Evolutionary conservation across 2,329 filamentous ascomycete species (phyloP), one percentile per base, ranked within the genome.

Genomic region (Fusarium avenaceum): DNA sequence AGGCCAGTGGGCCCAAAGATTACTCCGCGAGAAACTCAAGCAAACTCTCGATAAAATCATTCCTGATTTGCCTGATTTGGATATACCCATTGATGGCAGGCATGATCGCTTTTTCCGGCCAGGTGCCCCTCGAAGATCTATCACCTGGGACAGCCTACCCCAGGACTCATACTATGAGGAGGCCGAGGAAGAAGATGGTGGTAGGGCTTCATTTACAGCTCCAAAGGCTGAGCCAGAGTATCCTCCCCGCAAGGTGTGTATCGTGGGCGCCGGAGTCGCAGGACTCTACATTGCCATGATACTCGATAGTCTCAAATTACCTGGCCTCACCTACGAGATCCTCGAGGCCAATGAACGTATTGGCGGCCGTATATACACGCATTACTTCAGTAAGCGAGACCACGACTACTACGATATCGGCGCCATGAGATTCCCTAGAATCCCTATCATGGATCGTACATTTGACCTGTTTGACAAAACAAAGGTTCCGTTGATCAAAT

Each of bases 371-470:
- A 15, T 42, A 2, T 20, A 42, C 20, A 69, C 67, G 13, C 57
- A 69, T 17, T 22, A 67, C 17, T 70, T 69, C n/a, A 40, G 49
- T 5, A 32, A 58, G 0, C 45, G 58, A 3, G 28, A 38, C 8
- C 67, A 69, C 5, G 67, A 70, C 32, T 69, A 66, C 2, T 66
- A 63, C 19, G 57, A 66, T 2, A 48, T 69, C 4, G 67, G 66
- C 1, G 62, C 67, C 2, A 54, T 69, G 66, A 24, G 62, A 26
- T 66, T 66, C 3, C 65, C 65, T 6, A 15, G 22, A 7, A 22
- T 22, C 7, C 10, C 39, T 8, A 13, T 20, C 20, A 42, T 42
- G 39, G 11, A 42, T 5, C 39, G 39, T 13, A 20, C 19, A 6
- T 42, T 42, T 7, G 19, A 42, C 17, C 35, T 38, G 4, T 38